Evolutionary conservation across 176 grass and related monocot genomes (phyloP).

Genomic region (Juncus effusus): DNA sequence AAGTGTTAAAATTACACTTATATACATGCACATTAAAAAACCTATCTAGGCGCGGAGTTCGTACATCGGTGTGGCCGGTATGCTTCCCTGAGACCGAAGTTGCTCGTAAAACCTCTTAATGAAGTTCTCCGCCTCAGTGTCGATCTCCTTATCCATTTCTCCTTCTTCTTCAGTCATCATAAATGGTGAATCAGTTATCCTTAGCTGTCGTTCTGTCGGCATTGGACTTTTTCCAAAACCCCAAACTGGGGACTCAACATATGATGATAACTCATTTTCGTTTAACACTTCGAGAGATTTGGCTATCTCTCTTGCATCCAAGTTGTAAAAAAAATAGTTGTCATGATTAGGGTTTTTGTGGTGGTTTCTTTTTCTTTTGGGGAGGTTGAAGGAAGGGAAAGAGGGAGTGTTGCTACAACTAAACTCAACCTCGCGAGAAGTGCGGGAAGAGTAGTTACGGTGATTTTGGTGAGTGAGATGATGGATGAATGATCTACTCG

Average conservation of each 20-base stretch:
- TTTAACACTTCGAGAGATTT: constrained; percentile 64
- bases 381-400: constrained; percentile 41
- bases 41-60: constrained; percentile 7
- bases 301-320: constrained; percentile 64
- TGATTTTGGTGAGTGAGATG: constrained; percentile 42
- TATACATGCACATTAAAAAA: not conserved
- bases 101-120: constrained; percentile 73
- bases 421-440: constrained; percentile 72
- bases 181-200: constrained; percentile 92
- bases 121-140: constrained; percentile 59
- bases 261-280: constrained; percentile 30
- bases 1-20: not conserved
- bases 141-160: constrained; percentile 47
- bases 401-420: constrained; percentile 91
- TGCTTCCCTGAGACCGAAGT: constrained; percentile 55
- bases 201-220: constrained; percentile 27
- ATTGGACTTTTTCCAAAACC: constrained; percentile 59
- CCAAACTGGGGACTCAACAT: not conserved
- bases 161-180: constrained; percentile 15
- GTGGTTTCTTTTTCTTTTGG: constrained; percentile 27
- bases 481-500: constrained; percentile 62
- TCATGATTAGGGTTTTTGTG: constrained; percentile 26
- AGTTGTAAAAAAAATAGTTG: constrained; percentile 50
- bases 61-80: constrained; percentile 47
- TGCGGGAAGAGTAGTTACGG: constrained; percentile 31